Percentiles rank a stretch among this genome's conserved stretches.
Conservation (phyloP, 208 protist genomes). For the Acanthamoeba royreba region DNA sequence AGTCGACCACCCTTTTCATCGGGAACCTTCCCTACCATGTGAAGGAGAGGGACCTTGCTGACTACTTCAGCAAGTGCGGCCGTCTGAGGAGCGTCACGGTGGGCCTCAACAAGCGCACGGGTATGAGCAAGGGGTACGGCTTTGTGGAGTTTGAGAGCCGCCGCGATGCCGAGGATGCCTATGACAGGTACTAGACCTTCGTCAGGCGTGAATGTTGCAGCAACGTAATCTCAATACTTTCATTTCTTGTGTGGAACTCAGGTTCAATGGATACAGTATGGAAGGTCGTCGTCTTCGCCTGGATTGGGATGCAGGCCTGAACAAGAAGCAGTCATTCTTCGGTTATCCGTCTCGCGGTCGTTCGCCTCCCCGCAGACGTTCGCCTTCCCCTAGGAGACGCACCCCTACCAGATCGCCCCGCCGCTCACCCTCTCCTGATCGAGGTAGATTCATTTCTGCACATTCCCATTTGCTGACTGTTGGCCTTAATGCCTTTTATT, state of each 20-base stretch:
- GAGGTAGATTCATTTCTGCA: neutral
- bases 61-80: slow-evolving; percentile 64
- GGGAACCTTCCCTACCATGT: slow-evolving; percentile 70
- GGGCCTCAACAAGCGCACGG: slow-evolving; percentile 65
- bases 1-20: slow-evolving; percentile 66
- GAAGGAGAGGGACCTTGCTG: slow-evolving; percentile 50
- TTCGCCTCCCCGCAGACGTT: neutral
- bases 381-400: too few relatives aligned
- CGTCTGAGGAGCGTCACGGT: slow-evolving; percentile 55
- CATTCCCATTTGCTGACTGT: too few relatives aligned
- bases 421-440: neutral
- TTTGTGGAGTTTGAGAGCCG: slow-evolving; percentile 67
- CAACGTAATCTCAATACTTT: too few relatives aligned
- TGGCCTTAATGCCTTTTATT: neutral
- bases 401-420: neutral
- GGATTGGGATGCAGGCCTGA: slow-evolving; percentile 69
- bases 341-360: neutral
- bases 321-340: slow-evolving; percentile 55
- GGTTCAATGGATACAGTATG: slow-evolving; percentile 55
- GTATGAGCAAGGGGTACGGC: slow-evolving; percentile 65
- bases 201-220: neutral
- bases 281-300: slow-evolving; percentile 60
- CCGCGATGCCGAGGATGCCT: slow-evolving; percentile 60
- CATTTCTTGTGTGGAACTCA: neutral
- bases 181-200: slow-evolving; percentile 58